A percentile compares a stretch with the other conserved stretches of the same genome.
Conservation (phyloP, 495 filamentous ascomycete genomes). For the Lindgomyces ingoldianus region DNA sequence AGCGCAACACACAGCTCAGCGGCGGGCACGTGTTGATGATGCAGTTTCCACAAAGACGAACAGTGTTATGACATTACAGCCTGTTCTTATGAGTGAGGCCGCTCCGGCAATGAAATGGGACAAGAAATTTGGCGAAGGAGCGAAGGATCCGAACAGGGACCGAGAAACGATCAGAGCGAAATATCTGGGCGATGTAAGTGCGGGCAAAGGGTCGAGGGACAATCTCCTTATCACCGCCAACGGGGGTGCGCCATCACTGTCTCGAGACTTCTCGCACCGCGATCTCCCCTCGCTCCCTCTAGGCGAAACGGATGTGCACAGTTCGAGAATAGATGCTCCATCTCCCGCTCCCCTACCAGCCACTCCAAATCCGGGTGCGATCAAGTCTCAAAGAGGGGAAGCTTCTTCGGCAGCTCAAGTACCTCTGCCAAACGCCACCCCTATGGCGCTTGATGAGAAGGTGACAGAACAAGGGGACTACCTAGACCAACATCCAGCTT, state of each 20-base stretch:
- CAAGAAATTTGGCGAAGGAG: conserved; percentile 79
- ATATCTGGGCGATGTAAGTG: conserved; percentile 72
- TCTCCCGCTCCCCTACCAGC: conserved; percentile 26
- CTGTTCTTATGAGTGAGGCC: conserved; percentile 81
- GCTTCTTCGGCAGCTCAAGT: conserved; percentile 26
- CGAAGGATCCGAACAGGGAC: conserved; percentile 44
- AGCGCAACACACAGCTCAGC: conserved; percentile 33
- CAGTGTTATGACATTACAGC: conserved; percentile 87
- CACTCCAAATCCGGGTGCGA: conserved; percentile 8
- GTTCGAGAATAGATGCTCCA: conserved; percentile 10
- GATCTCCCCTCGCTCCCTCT: conserved; percentile 40
- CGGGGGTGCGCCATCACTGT: conserved; percentile 22
- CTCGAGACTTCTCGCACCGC: conserved; percentile 28
- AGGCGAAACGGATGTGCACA: conserved; percentile 11
- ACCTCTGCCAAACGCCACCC: conserved; percentile 13
- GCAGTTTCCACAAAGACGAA: conserved; percentile 72
- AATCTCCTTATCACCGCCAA: conserved; percentile 34
- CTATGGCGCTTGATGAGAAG: conserved; percentile 35
- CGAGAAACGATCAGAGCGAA: conserved; percentile 77
- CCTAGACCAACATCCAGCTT: conserved; percentile 43
- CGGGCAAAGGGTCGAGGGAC: conserved; percentile 58
- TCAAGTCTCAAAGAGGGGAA: conserved; percentile 17
- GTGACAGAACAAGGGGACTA: conserved; percentile 27
- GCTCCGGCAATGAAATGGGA: conserved; percentile 96
- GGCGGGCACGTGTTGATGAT: conserved; percentile 52